Percentiles rank a stretch among this genome's conserved stretches.
These are phyloP conservation scores for Antitrichia curtipendula DNA, from an alignment of 225 moss, liverwort and hornwort species.

Conservation along the genomic window DNA sequence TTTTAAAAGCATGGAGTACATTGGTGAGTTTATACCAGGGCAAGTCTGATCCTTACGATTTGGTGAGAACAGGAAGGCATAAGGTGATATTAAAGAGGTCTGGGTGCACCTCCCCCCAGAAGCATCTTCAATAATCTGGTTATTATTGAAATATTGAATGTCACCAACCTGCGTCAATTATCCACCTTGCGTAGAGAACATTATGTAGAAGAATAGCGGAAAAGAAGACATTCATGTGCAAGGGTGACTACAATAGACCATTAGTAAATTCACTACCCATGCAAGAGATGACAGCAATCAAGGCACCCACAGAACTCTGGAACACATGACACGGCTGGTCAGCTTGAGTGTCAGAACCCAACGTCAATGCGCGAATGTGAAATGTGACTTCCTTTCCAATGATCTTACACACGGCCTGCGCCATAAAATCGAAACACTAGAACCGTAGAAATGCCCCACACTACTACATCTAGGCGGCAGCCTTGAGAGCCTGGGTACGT, in stretches of 20 bases:
- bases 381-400: constrained; percentile 8
- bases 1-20: too few species aligned
- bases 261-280: not conserved
- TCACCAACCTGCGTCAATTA: not conserved
- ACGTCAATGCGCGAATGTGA: not conserved
- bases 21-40: not conserved
- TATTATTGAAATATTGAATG: not conserved
- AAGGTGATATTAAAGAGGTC: not conserved
- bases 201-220: not conserved
- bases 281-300: not conserved
- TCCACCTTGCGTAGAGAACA: not conserved
- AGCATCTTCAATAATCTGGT: not conserved
- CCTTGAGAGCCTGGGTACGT: constrained; percentile 41
- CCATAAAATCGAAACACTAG: not conserved
- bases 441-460: not conserved
- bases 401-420: not conserved
- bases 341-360: not conserved
- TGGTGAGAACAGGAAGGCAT: not conserved
- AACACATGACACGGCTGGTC: not conserved
- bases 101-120: not conserved
- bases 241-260: too few species aligned
- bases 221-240: not conserved
- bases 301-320: not conserved
- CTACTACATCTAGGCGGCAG: constrained; percentile 32
- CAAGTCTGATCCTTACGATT: not conserved